phyloP scores from a whole-genome alignment of 805 yeast genomes.

The Cyberlindnera galapagoensis region DNA sequence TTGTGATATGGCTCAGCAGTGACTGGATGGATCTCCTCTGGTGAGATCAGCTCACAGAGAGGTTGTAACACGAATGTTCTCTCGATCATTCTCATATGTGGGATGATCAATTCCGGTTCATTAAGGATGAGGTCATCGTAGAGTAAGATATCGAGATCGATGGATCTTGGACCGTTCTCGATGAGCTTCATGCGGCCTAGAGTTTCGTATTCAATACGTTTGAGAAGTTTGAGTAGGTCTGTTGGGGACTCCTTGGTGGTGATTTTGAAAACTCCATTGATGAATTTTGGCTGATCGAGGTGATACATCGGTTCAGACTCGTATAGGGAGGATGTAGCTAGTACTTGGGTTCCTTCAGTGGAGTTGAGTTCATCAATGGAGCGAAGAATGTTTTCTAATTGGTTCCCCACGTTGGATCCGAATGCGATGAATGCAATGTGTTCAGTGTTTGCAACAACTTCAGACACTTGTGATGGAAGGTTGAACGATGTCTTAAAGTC shows the following conservation, averaged over 20 bases:
- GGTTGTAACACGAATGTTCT: constrained; percentile 90
- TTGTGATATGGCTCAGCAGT: constrained; percentile 74
- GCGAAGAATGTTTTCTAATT: constrained; percentile 47
- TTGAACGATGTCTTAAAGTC: constrained; percentile 8
- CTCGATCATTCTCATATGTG: constrained; percentile 85
- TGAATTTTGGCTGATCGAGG: constrained; percentile 70
- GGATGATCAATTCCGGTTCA: constrained; percentile 57
- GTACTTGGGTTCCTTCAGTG: constrained; percentile 32
- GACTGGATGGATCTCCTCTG: constrained; percentile 69
- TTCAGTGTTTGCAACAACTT: constrained; percentile 18
- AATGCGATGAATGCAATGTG: constrained; percentile 74
- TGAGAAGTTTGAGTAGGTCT: constrained; percentile 53
- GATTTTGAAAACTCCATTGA: constrained; percentile 75
- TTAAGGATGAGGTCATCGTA: constrained; percentile 49
- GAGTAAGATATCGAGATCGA: constrained; percentile 82
- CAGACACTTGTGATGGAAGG: constrained; percentile 28
- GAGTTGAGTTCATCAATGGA: constrained; percentile 45
- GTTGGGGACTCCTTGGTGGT: constrained; percentile 59
- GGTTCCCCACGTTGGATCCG: constrained; percentile 83
- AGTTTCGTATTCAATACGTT: constrained; percentile 70
- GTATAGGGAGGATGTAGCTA: constrained; percentile 69
- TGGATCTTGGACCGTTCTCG: constrained; percentile 88
- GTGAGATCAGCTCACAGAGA: constrained; percentile 69
- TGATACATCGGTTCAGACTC: constrained; percentile 92
- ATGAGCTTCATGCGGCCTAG: constrained; percentile 67